A percentile compares a stretch with the other conserved stretches of the same genome.
Evolutionary conservation across 1,284 basidiomycete genomes (phyloP).

Genomic region (Agaricales sp.): DNA sequence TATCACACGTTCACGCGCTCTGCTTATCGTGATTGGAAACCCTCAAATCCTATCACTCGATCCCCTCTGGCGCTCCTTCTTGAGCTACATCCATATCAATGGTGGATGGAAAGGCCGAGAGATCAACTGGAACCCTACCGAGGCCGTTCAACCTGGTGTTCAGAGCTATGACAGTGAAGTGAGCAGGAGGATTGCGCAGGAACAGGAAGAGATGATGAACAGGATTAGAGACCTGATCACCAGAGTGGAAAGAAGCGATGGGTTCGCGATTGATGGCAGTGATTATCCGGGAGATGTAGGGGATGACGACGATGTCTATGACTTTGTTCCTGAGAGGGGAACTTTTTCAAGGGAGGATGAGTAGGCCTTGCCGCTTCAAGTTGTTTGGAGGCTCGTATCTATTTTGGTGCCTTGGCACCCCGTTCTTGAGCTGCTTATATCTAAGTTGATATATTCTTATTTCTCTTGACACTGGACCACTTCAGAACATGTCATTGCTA

Average conservation of each 20-base stretch:
- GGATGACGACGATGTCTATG: neutral
- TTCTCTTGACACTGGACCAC: too few species aligned
- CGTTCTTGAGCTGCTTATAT: too few species aligned
- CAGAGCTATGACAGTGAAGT: conserved; percentile 18
- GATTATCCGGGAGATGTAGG: neutral
- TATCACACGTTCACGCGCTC: conserved; percentile 44
- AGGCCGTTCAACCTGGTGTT: conserved; percentile 17
- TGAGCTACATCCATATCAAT: conserved; percentile 35
- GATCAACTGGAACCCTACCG: conserved; percentile 35
- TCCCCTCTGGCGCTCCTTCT: conserved; percentile 42
- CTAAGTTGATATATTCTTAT: too few species aligned
- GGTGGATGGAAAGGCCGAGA: conserved; percentile 41
- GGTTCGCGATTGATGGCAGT: neutral
- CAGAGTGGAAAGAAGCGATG: neutral
- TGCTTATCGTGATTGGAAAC: conserved; percentile 46
- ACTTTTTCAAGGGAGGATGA: neutral
- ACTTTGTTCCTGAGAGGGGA: neutral
- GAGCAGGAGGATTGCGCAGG: neutral
- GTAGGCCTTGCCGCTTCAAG: too few species aligned
- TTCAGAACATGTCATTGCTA: too few species aligned
- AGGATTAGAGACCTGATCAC: neutral
- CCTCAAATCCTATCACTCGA: conserved; percentile 45
- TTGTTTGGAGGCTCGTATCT: too few species aligned
- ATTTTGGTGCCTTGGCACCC: too few species aligned
- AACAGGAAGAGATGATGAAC: neutral